Conservation (phyloP, 2,329 filamentous ascomycete genomes). For the Scytalidium sp. region DNA sequence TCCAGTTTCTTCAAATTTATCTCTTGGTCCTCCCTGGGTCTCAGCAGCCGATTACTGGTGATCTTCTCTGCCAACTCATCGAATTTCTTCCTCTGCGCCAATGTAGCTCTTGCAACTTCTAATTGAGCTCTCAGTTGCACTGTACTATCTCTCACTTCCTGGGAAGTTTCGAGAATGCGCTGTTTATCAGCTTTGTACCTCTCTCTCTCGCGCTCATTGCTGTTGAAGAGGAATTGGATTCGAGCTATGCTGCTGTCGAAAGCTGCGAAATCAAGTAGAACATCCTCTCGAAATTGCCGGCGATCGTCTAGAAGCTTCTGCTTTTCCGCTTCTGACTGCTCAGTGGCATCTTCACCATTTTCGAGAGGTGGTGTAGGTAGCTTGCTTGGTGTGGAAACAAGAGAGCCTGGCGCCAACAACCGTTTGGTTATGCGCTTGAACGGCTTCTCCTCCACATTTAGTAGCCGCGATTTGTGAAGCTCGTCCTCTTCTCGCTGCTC, state of each 20-base stretch:
- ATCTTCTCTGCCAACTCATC: constrained; percentile 88
- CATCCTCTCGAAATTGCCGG: constrained; percentile 74
- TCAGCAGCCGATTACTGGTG: constrained; percentile 73
- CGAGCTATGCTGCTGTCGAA: constrained; percentile 85
- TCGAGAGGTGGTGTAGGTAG: constrained; percentile 68
- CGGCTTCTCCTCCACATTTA: constrained; percentile 88
- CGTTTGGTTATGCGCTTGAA: constrained; percentile 87
- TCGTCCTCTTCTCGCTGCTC: constrained; percentile 77
- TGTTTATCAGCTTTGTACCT: constrained; percentile 80
- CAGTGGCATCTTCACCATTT: constrained; percentile 36
- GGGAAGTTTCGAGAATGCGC: constrained; percentile 74
- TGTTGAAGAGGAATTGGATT: constrained; percentile 80
- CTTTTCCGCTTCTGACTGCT: constrained; percentile 38
- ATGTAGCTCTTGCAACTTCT: constrained; percentile 69
- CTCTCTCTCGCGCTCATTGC: constrained; percentile 78
- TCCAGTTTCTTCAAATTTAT: constrained; percentile 77
- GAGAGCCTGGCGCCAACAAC: constrained; percentile 65
- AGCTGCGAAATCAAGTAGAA: constrained; percentile 82
- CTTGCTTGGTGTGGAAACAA: constrained; percentile 54
- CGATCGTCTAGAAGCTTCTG: constrained; percentile 53
- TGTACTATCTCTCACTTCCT: constrained; percentile 74
- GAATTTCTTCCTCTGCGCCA: constrained; percentile 78
- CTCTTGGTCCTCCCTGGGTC: constrained; percentile 80
- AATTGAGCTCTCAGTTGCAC: constrained; percentile 69
- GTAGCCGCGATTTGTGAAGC: constrained; percentile 81